A percentile compares a stretch with the other conserved stretches of the same genome.
These are phyloP conservation scores for Gentiana dahurica DNA, from an alignment of 257 asterid genomes.

Conservation along the genomic window DNA sequence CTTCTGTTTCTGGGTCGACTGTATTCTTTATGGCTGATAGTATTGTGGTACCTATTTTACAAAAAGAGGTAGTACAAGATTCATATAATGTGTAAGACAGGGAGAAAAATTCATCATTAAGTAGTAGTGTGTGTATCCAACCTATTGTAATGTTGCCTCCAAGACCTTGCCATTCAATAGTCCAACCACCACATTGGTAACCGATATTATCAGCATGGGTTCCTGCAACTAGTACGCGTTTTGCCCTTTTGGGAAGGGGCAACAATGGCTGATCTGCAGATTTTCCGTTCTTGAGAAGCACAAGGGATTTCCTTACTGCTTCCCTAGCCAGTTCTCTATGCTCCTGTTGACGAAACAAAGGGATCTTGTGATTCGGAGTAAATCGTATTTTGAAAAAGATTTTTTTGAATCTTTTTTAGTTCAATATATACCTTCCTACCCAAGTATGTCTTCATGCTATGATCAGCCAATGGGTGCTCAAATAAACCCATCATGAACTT, in stretches of 20 bases:
- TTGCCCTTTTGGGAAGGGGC: conserved; percentile 27
- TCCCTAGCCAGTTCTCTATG: conserved; percentile 33
- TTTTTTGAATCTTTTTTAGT: neutral
- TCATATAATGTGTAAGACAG: neutral
- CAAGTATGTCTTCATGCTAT: conserved; percentile 49
- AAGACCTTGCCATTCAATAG: conserved; percentile 30
- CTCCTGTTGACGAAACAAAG: conserved; percentile 7
- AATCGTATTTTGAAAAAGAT: neutral
- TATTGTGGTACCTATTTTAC: conserved; percentile 16
- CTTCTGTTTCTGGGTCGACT: conserved; percentile 13
- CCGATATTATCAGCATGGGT: conserved; percentile 31
- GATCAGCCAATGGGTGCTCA: conserved; percentile 58
- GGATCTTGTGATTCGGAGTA: neutral
- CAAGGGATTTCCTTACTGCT: conserved; percentile 39
- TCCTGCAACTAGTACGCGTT: conserved; percentile 25
- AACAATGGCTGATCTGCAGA: conserved; percentile 17
- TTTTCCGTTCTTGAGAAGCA: conserved; percentile 25
- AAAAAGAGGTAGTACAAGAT: neutral
- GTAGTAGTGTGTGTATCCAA: neutral
- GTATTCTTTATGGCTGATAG: conserved; percentile 12
- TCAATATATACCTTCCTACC: conserved; percentile 40
- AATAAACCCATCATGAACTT: conserved; percentile 63
- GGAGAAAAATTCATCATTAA: neutral
- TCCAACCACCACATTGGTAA: conserved; percentile 35
- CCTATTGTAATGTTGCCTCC: conserved; percentile 21